A percentile compares a stretch with the other conserved stretches of the same genome.
Conservation (phyloP, 345 rosid species). For the Lagerstroemia speciosa region DNA sequence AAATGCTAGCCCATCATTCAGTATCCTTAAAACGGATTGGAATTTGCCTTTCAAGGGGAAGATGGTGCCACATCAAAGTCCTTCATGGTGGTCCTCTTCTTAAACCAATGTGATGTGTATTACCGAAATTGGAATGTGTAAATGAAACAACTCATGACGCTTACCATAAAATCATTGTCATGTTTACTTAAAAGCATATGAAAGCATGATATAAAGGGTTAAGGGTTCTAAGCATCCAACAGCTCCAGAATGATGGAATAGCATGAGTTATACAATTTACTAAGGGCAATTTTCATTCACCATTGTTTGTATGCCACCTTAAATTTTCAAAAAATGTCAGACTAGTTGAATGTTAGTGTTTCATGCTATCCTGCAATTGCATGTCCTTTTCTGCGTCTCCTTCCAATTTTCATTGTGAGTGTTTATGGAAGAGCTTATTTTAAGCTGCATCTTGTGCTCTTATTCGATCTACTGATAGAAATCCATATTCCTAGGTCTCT, state of each 20-base stretch:
- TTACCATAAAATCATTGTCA: background rate
- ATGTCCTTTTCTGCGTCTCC: background rate
- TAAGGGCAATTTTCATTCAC: background rate
- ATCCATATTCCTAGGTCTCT: conserved; percentile 45
- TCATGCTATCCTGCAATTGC: background rate
- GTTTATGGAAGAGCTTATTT: too few relatives aligned
- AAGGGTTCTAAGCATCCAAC: background rate
- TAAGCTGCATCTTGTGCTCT: background rate
- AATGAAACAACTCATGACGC: background rate
- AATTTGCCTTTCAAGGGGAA: background rate
- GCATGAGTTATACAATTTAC: background rate
- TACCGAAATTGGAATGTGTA: background rate
- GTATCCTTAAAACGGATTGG: too few relatives aligned
- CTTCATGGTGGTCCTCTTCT: background rate
- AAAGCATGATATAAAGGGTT: background rate
- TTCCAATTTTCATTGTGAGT: too few relatives aligned
- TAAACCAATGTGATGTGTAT: background rate
- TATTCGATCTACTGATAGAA: background rate
- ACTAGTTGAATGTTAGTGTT: background rate
- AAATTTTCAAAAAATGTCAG: background rate
- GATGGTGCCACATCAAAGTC: background rate
- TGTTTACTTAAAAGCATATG: too few relatives aligned
- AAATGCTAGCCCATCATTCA: background rate
- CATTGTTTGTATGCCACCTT: background rate
- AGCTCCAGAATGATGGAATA: background rate